Conservation (phyloP, 2,329 filamentous ascomycete species). For the Anthostomella pinea region DNA sequence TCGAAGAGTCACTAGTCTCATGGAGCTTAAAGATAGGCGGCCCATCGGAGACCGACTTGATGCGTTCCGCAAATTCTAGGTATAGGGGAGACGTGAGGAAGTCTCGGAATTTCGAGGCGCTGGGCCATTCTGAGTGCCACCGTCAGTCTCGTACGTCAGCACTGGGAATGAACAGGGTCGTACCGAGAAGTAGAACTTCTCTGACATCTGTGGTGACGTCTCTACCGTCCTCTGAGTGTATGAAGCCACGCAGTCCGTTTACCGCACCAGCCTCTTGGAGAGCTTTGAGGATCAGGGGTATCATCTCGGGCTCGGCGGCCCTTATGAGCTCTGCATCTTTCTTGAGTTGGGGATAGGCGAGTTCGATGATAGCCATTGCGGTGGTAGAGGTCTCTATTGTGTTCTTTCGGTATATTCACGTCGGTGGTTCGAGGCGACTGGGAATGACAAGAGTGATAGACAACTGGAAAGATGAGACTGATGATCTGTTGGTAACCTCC, state of each 20-base stretch:
- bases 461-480: too few relatives aligned
- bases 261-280: conserved; percentile 10
- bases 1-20: conserved; percentile 10
- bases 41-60: conserved; percentile 8
- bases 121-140: conserved; percentile 12
- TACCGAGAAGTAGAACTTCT: conserved; percentile 13
- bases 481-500: too few relatives aligned
- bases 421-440: not conserved
- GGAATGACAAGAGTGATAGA: not conserved
- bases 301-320: not conserved
- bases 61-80: not conserved
- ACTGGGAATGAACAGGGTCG: not conserved
- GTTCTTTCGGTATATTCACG: not conserved
- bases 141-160: not conserved
- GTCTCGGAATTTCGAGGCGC: conserved; percentile 4
- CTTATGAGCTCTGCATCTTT: conserved; percentile 11
- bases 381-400: not conserved
- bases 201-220: conserved; percentile 9
- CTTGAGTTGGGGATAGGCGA: conserved; percentile 15
- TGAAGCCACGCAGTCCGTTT: conserved; percentile 5
- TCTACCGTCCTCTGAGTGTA: conserved; percentile 11
- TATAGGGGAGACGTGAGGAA: conserved; percentile 11
- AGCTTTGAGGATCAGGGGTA: conserved; percentile 5
- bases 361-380: conserved; percentile 18
- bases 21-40: conserved; percentile 14